phyloP scores from a whole-genome alignment of 192 early-diverging fungal genomes.

The Linnemannia elongata region DNA sequence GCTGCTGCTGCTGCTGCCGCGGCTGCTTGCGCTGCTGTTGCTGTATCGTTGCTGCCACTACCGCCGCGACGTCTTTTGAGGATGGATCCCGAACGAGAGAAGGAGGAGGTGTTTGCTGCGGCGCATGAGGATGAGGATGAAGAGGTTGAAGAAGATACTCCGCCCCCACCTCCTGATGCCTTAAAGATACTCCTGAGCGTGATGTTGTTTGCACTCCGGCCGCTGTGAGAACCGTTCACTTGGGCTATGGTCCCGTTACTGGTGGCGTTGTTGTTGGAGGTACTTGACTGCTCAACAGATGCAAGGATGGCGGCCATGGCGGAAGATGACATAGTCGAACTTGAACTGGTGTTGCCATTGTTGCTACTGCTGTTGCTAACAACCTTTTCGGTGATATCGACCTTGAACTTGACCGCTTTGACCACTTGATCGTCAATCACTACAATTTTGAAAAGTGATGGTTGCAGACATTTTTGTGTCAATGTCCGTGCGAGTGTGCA shows the following conservation, averaged over 20 bases:
- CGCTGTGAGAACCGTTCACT: neutral
- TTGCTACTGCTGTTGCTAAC: neutral
- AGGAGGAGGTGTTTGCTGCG: neutral
- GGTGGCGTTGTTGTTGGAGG: neutral
- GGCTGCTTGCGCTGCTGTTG: neutral
- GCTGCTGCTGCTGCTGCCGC: neutral
- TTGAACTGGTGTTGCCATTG: neutral
- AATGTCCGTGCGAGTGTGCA: neutral
- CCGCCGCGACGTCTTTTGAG: neutral
- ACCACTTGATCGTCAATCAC: conserved; percentile 34
- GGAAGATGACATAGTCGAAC: conserved; percentile 26
- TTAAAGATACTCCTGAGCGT: neutral
- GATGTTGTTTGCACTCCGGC: conserved; percentile 12
- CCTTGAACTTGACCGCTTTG: conserved; percentile 51
- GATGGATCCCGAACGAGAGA: neutral
- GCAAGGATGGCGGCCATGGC: conserved; percentile 32
- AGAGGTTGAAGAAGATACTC: conserved; percentile 13
- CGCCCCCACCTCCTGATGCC: neutral
- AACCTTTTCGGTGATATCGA: conserved; percentile 43
- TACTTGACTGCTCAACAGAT: conserved; percentile 5
- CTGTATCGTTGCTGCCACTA: neutral
- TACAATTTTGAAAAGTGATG: neutral
- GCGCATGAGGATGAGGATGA: conserved; percentile 12
- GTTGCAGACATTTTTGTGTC: neutral
- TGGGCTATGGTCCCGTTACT: neutral